Base-by-base conservation (phyloP, 129 eudicot genomes). In the Flaveria linearis region DNA sequence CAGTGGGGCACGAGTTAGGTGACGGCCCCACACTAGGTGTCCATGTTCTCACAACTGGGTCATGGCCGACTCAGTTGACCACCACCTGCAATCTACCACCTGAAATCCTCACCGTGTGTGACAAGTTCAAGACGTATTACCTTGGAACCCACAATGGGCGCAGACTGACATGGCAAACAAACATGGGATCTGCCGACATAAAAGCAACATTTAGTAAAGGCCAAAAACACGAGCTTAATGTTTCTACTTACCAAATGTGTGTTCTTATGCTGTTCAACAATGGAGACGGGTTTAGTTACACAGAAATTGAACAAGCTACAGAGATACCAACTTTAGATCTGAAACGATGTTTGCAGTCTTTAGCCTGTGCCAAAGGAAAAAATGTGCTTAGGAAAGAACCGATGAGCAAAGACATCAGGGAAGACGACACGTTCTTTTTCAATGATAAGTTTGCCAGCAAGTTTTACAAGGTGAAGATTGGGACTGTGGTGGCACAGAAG, bases 61-160 rank as follows among this genome's bases (percentile, higher is more conserved):
- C 72, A 7, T 68, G 72, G 72, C 72, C 72, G 30, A 68, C 72
- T 25, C 72, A 68, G n/a, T 20, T 47, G 17, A 43, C 72, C 20
- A 43, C 72, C 55, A 43, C 55, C 55, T 68, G 72, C 39, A 68
- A 68, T 33, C 72, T 68, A 68, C 83, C 86, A 2, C 71, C 80
- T 0, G 86, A 78, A 78, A 83, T 83, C 33, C 53, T 68, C 25
- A 74, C 77, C 0, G 79, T 83, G 71, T 78, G 83, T 60, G 80
- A 83, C 5, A 83, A 73, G 83, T 83, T 83, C 76, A 56, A 72
- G 30, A 83, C 68, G 8, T 83, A 78, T 72, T 83, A 78, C 72
- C 86, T 83, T 20, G 83, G 83, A 57, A 68, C 83, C 53, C 83
- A 83, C 73, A 66, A 71, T 12, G 86, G 83, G 5, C 83, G 83